phyloP scores from a whole-genome alignment of 164 flowering plant genomes.

The Magnolia changhungtana region DNA sequence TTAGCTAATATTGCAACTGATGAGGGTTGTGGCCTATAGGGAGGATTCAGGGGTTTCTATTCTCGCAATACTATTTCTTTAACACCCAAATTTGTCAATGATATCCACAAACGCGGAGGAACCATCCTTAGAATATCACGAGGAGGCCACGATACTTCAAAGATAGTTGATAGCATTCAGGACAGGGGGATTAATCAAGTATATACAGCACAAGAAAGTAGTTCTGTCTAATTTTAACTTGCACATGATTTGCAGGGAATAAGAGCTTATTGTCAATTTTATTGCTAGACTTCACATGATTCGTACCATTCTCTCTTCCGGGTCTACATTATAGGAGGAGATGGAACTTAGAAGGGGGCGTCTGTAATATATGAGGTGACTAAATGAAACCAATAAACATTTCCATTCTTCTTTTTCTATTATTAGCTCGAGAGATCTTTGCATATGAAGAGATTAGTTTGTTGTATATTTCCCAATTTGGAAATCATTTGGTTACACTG shows the following conservation, averaged over 20 bases:
- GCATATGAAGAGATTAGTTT: background rate
- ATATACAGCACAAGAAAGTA: background rate
- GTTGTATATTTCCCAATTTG: background rate
- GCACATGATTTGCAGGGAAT: background rate
- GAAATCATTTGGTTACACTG: background rate
- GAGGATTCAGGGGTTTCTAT: slow-evolving; percentile 81
- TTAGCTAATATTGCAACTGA: background rate
- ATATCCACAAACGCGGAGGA: slow-evolving; percentile 90
- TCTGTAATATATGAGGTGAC: slow-evolving; percentile 72
- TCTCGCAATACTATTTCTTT: slow-evolving; percentile 65
- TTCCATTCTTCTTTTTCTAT: background rate
- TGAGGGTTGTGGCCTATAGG: slow-evolving; percentile 30
- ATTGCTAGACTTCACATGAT: background rate
- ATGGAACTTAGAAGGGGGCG: slow-evolving; percentile 87
- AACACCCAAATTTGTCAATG: slow-evolving; percentile 68
- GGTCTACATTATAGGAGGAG: slow-evolving; percentile 89
- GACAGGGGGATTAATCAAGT: slow-evolving; percentile 90
- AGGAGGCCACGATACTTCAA: slow-evolving; percentile 74
- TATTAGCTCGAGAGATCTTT: background rate
- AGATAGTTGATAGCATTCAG: slow-evolving; percentile 89
- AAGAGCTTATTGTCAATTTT: background rate
- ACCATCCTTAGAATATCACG: slow-evolving; percentile 77
- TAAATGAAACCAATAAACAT: background rate
- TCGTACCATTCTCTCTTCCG: slow-evolving; percentile 13
- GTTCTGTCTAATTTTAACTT: background rate